phyloP scores from a whole-genome alignment of 2,329 filamentous ascomycete species.

The Arthroderma uncinatum region DNA sequence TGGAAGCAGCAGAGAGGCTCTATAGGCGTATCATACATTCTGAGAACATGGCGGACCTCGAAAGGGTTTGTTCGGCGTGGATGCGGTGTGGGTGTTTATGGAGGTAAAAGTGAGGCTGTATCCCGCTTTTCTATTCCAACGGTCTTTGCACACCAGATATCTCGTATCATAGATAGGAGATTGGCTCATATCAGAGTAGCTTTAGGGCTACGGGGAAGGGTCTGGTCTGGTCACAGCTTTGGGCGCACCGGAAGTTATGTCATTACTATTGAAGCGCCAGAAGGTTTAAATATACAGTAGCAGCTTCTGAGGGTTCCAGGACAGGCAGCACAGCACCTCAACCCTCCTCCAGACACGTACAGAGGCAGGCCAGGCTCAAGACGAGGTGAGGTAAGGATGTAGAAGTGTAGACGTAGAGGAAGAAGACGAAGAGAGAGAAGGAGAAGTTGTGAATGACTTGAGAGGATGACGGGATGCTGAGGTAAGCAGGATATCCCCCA shows the following conservation, averaged over 20 bases:
- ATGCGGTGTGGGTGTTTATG: neutral
- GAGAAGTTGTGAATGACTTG: neutral
- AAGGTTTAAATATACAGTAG: neutral
- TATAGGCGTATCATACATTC: slow-evolving; percentile 14
- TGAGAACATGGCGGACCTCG: slow-evolving; percentile 14
- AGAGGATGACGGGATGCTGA: neutral
- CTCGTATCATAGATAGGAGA: neutral
- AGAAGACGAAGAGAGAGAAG: neutral
- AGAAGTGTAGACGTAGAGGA: neutral
- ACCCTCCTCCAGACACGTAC: neutral
- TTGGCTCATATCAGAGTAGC: neutral
- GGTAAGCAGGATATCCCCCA: neutral
- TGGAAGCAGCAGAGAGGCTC: neutral
- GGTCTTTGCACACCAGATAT: neutral
- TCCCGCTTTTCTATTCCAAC: neutral
- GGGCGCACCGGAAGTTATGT: neutral
- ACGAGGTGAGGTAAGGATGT: no score
- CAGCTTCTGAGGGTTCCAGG: neutral
- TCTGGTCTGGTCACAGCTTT: neutral
- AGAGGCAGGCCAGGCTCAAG: no score
- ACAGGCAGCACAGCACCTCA: neutral
- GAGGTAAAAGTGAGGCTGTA: neutral
- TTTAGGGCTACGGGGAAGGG: neutral
- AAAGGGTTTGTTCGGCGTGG: neutral
- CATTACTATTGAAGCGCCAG: neutral